These are phyloP conservation scores for Bryopsis sp. DNA, from an alignment of 139 green algal species.

Conservation along the genomic window DNA sequence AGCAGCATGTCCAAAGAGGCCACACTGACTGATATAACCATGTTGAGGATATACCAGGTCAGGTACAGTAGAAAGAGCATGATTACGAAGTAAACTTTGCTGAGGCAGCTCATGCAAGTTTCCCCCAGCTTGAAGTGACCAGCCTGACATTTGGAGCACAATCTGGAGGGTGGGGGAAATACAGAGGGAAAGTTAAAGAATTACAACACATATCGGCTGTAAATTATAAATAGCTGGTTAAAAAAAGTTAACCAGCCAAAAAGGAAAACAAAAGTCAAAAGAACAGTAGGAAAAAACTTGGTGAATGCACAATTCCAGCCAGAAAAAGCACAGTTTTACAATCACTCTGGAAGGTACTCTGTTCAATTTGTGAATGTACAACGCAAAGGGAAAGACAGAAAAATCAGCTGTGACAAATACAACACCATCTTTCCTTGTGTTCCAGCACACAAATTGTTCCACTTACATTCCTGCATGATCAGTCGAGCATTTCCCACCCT, in stretches of 20 bases:
- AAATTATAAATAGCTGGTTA: background rate
- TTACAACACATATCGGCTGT: no score
- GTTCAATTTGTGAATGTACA: no score
- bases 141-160: constrained; percentile 1
- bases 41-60: constrained; percentile 13
- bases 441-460: no score
- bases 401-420: no score
- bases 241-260: background rate
- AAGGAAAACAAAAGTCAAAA: no score
- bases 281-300: no score
- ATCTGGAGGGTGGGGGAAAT: constrained; percentile 2
- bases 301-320: background rate
- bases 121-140: constrained; percentile 12
- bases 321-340: background rate
- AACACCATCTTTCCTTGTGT: no score
- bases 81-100: background rate
- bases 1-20: constrained; percentile 14
- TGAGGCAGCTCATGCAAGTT: background rate
- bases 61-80: background rate
- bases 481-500: background rate
- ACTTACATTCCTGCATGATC: constrained; percentile 9
- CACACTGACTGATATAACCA: background rate
- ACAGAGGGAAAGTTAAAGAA: background rate
- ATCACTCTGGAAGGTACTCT: no score
- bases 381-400: no score